Conservation (phyloP, 2,329 filamentous ascomycete genomes). For the Aphanocladium album region DNA sequence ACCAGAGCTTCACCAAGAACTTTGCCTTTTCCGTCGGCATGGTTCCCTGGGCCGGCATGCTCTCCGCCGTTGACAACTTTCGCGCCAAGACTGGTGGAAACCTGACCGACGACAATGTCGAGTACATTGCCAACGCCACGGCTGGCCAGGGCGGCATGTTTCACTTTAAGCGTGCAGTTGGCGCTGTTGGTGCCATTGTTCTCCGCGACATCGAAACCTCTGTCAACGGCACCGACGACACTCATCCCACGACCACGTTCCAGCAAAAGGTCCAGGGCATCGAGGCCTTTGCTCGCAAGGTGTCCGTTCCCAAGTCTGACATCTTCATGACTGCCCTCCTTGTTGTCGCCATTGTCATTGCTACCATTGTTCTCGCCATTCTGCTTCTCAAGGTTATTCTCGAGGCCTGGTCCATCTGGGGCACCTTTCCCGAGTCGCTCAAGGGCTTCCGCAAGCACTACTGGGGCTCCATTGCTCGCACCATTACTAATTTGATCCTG, state of each 20-base stretch:
- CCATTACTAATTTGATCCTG: constrained; percentile 84
- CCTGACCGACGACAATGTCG: constrained; percentile 71
- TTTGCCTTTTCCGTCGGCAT: constrained; percentile 88
- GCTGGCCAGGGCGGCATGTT: constrained; percentile 48
- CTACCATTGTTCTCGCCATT: constrained; percentile 76
- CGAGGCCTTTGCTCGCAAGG: constrained; percentile 74
- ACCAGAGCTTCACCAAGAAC: constrained; percentile 85
- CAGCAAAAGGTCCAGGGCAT: constrained; percentile 64
- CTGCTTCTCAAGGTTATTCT: constrained; percentile 87
- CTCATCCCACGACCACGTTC: constrained; percentile 28
- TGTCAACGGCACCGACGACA: constrained; percentile 30
- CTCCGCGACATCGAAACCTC: constrained; percentile 48
- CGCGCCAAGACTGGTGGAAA: constrained; percentile 78
- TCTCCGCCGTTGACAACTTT: constrained; percentile 79
- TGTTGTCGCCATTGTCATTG: constrained; percentile 82
- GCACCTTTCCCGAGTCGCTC: constrained; percentile 74
- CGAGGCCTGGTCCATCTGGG: constrained; percentile 86
- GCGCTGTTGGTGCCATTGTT: constrained; percentile 43
- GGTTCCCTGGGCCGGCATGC: constrained; percentile 75
- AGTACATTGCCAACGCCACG: constrained; percentile 69
- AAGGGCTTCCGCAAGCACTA: constrained; percentile 89
- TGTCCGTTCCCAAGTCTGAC: constrained; percentile 81
- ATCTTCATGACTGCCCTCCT: constrained; percentile 95
- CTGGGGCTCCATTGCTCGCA: constrained; percentile 86
- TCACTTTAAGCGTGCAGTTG: constrained; percentile 51